Percentiles rank a stretch among this genome's conserved stretches.
Conservation (phyloP, 257 asterid species). For the Lantana camara region DNA sequence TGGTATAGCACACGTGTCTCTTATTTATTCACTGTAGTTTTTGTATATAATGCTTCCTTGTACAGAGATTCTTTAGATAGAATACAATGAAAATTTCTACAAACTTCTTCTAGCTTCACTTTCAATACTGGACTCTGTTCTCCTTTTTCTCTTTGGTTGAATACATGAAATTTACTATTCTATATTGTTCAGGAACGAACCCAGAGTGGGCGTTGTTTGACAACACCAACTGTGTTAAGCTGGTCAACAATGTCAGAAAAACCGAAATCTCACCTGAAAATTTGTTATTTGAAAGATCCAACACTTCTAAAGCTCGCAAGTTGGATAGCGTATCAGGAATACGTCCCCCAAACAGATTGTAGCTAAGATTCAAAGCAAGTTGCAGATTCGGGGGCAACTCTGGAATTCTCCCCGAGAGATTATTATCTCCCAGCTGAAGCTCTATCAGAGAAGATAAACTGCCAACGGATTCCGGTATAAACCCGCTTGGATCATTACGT, state of each 20-base stretch:
- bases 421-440: conserved; percentile 50
- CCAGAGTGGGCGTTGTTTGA: conserved; percentile 72
- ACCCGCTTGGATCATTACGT: conserved; percentile 53
- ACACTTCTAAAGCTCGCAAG: conserved; percentile 55
- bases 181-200: too few relatives aligned
- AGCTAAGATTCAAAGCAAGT: too few relatives aligned
- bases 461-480: conserved; percentile 61
- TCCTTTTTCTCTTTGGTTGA: too few relatives aligned
- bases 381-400: conserved; percentile 52
- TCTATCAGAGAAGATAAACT: too few relatives aligned
- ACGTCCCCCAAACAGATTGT: conserved; percentile 55
- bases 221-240: conserved; percentile 58
- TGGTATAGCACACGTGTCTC: too few relatives aligned
- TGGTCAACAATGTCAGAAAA: conserved; percentile 31
- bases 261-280: conserved; percentile 62
- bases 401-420: conserved; percentile 59
- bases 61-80: too few relatives aligned
- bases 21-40: too few relatives aligned
- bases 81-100: too few relatives aligned
- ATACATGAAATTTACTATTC: too few relatives aligned
- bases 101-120: too few relatives aligned
- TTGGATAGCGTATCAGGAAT: conserved; percentile 46
- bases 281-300: conserved; percentile 76
- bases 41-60: too few relatives aligned
- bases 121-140: too few relatives aligned